These are phyloP conservation scores for Volvox reticuliferus DNA, from an alignment of 139 green algal genomes.

Conservation along the genomic window DNA sequence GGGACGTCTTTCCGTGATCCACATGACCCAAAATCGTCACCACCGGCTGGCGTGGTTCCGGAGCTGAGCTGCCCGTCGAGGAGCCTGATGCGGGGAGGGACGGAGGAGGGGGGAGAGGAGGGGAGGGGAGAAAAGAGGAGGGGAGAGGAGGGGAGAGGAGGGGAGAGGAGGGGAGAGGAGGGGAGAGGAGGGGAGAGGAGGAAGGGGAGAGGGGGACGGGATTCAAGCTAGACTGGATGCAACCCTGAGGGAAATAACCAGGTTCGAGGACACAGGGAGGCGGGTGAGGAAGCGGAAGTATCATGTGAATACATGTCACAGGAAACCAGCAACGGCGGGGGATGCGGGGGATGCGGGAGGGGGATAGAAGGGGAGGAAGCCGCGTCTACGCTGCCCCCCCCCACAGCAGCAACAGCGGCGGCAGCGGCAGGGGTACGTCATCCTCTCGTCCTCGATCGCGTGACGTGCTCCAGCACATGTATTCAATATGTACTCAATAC, in stretches of 20 bases:
- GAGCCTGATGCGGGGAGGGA: not conserved
- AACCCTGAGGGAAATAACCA: no score
- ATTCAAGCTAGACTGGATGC: no score
- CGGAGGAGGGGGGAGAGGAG: not conserved
- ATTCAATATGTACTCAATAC: not conserved
- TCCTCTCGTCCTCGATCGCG: no score
- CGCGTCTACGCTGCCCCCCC: not conserved
- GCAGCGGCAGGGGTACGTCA: no score
- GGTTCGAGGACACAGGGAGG: no score
- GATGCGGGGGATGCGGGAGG: not conserved
- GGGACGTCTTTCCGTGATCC: conserved; percentile 96
- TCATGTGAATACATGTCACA: no score
- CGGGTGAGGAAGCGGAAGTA: no score
- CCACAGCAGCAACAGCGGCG: not conserved
- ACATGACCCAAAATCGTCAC: conserved; percentile 96
- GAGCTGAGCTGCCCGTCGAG: not conserved
- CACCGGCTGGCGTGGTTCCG: conserved; percentile 78
- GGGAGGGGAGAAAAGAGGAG: not conserved
- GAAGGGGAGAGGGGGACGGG: not conserved
- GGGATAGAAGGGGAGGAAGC: no score
- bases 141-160: not conserved
- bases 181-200: not conserved
- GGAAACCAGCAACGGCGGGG: no score
- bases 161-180: not conserved
- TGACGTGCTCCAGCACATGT: no score